Base-by-base conservation (phyloP, 352 stramenopile species). In the Phytophthora meadii region DNA sequence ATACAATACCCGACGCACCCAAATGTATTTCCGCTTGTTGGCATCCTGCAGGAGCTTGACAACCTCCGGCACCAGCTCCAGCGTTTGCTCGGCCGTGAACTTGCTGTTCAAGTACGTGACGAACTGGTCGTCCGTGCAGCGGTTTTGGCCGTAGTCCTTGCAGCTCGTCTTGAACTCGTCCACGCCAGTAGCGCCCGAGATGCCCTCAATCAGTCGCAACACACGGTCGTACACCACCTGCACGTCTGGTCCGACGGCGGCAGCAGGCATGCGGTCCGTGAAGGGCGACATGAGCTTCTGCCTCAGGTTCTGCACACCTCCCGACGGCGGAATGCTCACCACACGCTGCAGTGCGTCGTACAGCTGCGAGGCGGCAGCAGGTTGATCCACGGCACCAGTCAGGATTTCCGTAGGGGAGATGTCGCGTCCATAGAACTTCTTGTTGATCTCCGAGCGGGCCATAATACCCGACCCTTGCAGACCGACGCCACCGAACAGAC, bases 371-470 rank as follows among this genome's bases (percentile, higher is more conserved):
- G 86, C 88, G n/a, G 88, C 84, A 2, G 82, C 81, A 1, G 86
- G 88, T 62, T 94, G 88, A 54, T 94, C 85, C 19, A 96, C 88
- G 6, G 81, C 84, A 9, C 88, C 88, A 1, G 82, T 94, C 22
- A 96, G 54, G 54, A 96, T 95, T 68, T 96, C 88, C 0, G 82
- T 91, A 24, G 88, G 88, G 46, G 83, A 83, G 54, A 96, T 92
- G 30, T 96, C 84, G 9, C 84, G 79, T n/a, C 88, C 88, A 58
- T 96, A 96, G 53, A 96, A 96, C 56, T 91, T 92, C 69, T 90
- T 89, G 76, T 96, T 96, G 41, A 96, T 77, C 50, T 95, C 87
- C 15, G 74, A 62, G 14, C 87, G 84, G 17, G 85, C 84, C 3
- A 87, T 81, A 58, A 96, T 96, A 17, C 75, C 88, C 42, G 87